These are phyloP conservation scores for Neonectria ditissima DNA, from an alignment of 2,329 filamentous ascomycete genomes.

Conservation along the genomic window DNA sequence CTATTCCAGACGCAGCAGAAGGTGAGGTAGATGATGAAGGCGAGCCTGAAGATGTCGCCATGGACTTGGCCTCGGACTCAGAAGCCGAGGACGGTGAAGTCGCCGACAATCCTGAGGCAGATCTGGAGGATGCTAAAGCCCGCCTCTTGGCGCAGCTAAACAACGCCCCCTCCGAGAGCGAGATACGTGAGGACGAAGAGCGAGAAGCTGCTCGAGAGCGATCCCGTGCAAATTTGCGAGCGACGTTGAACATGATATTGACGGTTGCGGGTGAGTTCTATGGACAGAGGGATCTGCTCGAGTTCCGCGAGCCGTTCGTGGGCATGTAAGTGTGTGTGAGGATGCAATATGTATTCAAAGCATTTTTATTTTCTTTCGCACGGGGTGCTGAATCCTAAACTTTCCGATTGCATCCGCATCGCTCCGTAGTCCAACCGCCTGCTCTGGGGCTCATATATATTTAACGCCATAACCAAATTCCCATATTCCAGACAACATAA, in stretches of 20 bases:
- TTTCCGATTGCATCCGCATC: constrained; percentile 16
- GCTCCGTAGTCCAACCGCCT: constrained; percentile 29
- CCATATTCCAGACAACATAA: constrained; percentile 25
- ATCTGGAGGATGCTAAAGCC: constrained; percentile 62
- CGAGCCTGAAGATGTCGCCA: constrained; percentile 51
- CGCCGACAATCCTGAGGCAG: constrained; percentile 44
- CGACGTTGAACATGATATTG: constrained; percentile 92
- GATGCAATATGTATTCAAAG: not conserved
- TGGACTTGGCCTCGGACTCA: constrained; percentile 56
- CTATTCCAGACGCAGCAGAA: constrained; percentile 37
- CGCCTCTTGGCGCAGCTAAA: constrained; percentile 61
- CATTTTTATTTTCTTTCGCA: constrained; percentile 28
- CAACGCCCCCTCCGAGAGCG: constrained; percentile 38
- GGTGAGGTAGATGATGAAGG: constrained; percentile 44
- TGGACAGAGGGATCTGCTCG: constrained; percentile 87
- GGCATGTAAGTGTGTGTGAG: constrained; percentile 50
- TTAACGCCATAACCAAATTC: constrained; percentile 39
- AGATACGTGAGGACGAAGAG: constrained; percentile 38
- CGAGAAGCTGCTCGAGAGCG: constrained; percentile 48
- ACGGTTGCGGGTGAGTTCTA: constrained; percentile 90
- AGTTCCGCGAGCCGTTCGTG: constrained; percentile 74
- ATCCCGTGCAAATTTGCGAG: constrained; percentile 66
- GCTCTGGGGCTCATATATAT: constrained; percentile 39
- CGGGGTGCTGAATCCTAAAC: constrained; percentile 30
- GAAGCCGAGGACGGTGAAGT: constrained; percentile 54